A percentile compares a stretch with the other conserved stretches of the same genome.
These are phyloP conservation scores for Lactarius sp. DNA, from an alignment of 768 basidiomycete species.

Conservation along the genomic window DNA sequence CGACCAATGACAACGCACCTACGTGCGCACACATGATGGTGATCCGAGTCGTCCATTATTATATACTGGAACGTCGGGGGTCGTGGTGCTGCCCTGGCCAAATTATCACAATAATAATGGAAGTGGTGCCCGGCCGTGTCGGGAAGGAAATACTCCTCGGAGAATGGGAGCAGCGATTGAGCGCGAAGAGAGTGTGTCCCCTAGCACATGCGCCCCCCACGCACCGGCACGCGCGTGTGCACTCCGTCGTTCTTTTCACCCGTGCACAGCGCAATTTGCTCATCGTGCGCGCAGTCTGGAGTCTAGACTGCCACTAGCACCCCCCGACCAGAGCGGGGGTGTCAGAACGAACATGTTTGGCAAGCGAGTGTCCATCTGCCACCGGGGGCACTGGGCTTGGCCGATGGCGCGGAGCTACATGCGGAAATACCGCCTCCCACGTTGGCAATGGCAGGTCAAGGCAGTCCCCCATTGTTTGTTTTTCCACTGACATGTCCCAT, in stretches of 20 bases:
- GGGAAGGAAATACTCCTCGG: no score
- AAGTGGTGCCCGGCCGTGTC: no score
- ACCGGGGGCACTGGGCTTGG: background rate
- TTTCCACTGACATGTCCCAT: no score
- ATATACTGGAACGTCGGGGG: no score
- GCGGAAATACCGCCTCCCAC: background rate
- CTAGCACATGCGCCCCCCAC: no score
- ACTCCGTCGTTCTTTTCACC: background rate
- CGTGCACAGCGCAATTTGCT: constrained; percentile 3
- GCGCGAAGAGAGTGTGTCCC: no score
- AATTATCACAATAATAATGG: no score
- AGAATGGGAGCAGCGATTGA: no score
- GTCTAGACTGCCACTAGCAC: background rate
- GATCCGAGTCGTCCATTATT: background rate
- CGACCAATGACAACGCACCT: background rate
- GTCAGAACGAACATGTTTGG: background rate
- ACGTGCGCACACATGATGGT: background rate
- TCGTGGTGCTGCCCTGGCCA: background rate
- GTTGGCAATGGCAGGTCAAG: background rate
- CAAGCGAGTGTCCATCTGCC: background rate
- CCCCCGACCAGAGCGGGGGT: background rate
- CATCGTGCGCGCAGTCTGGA: background rate
- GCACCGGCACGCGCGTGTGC: background rate
- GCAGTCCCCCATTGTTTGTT: no score
- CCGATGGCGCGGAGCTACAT: background rate